Evolutionary conservation across 2,329 filamentous ascomycete genomes (phyloP).

Genomic region (Pestalotiopsis sp.): DNA sequence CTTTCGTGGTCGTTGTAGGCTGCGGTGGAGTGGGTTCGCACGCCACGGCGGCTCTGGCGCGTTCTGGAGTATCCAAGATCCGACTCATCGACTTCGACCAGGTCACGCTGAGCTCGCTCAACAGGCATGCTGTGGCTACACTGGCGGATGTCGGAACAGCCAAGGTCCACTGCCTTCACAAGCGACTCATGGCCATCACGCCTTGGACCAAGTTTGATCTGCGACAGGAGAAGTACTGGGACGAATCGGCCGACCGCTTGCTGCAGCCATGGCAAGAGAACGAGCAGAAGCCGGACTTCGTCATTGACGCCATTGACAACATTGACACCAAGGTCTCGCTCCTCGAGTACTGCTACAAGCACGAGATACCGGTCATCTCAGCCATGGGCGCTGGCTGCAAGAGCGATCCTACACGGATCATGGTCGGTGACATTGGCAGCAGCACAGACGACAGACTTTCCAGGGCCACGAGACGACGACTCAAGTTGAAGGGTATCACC

Average conservation of each 20-base stretch:
- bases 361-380: constrained; percentile 81
- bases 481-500: constrained; percentile 78
- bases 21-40: constrained; percentile 96
- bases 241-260: constrained; percentile 64
- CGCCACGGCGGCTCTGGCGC: constrained; percentile 80
- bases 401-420: constrained; percentile 79
- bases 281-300: constrained; percentile 73
- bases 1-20: constrained; percentile 88
- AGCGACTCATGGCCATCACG: constrained; percentile 79
- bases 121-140: constrained; percentile 94
- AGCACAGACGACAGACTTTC: constrained; percentile 90
- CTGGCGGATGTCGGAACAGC: constrained; percentile 90
- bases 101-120: constrained; percentile 90
- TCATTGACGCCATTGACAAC: constrained; percentile 98
- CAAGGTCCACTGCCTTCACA: constrained; percentile 84
- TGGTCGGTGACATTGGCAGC: constrained; percentile 86
- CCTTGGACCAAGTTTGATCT: constrained; percentile 93
- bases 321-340: constrained; percentile 95
- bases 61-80: constrained; percentile 86
- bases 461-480: constrained; percentile 75
- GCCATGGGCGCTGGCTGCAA: constrained; percentile 98
- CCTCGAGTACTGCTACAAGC: constrained; percentile 82
- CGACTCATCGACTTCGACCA: constrained; percentile 97
- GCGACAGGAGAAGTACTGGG: constrained; percentile 80
- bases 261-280: constrained; percentile 66